Base-by-base conservation (phyloP, 1,284 basidiomycete genomes). In the Meripilus lineatus region DNA sequence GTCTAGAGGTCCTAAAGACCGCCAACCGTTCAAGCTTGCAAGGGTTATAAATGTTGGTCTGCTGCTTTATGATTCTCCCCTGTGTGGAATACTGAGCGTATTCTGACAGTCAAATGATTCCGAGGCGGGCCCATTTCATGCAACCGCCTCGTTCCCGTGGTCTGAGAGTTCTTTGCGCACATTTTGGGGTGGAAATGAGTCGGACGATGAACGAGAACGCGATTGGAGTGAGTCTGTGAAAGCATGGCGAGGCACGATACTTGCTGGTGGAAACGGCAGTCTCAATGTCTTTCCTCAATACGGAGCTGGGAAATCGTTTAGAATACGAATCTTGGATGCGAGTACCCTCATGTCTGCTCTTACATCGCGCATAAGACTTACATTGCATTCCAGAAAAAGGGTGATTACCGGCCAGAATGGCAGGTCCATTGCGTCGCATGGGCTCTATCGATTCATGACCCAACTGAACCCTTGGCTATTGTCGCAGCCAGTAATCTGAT, bases 71-170 rank as follows among this genome's bases (percentile, higher is more conserved):
- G 36, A 45, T 38, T 30, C 3, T 10, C 34, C 20, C 41, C 10
- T 30, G n/a, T n/a, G n/a, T 42, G 40, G 32, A 26, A 24, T 34
- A 40, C 45, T 43, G 34, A 44, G 18, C 20, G 10, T 22, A 63
- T 61, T 57, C 56, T 14, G 52, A 53, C 32, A 42, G 38, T 40
- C 41, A 4, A 47, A 33, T 14, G 18, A 48, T n/a, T 21, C 50
- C 5, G 34, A 48, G 8, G 35, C 49, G 3, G 15, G 34, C 18
- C 45, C 47, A 1, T 54, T 61, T 30, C 49, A 54, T 26, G 63
- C 58, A 38, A 50, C 76, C 6, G 69, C 77, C 3, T 63, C 71
- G 28, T 85, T 84, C 52, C 82, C 82, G 5, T 85, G 81, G 79
- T 63, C 64, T 14, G 46, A 61, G 11, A 50, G 66, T 11, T 79